phyloP scores from a whole-genome alignment of 192 early-diverging fungal genomes.

The Backusella westeae region DNA sequence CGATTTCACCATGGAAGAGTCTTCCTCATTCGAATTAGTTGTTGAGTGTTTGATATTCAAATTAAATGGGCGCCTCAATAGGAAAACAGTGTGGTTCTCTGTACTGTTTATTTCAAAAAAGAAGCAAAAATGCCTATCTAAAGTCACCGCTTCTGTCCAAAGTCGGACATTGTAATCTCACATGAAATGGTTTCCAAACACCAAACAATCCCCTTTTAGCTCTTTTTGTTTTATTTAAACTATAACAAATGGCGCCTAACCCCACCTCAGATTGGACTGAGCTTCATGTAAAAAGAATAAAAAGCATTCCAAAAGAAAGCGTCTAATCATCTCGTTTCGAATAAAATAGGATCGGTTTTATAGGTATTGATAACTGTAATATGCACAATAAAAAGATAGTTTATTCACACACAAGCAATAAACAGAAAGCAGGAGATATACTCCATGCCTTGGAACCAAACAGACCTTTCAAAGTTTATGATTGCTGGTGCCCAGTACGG shows the following conservation, averaged over 20 bases:
- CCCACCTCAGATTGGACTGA: slow-evolving; percentile 59
- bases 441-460: slow-evolving; percentile 83
- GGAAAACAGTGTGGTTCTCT: no score
- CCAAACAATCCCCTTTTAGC: neutral
- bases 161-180: slow-evolving; percentile 1
- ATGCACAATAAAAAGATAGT: neutral
- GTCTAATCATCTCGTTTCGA: neutral
- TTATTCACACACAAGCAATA: neutral
- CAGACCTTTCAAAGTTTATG: slow-evolving; percentile 81
- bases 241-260: slow-evolving; percentile 46
- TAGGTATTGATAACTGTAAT: slow-evolving; percentile 35
- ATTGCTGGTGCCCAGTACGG: slow-evolving; percentile 87
- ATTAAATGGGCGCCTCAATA: no score
- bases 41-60: no score
- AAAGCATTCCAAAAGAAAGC: neutral
- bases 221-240: neutral
- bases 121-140: no score
- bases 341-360: slow-evolving; percentile 52
- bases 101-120: no score
- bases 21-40: no score
- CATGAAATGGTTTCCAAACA: slow-evolving; percentile 8
- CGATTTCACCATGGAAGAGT: no score
- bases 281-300: slow-evolving; percentile 36
- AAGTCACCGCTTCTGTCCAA: no score
- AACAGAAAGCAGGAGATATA: slow-evolving; percentile 78